Evolutionary conservation across 1,139 yeast species (phyloP), one percentile per base, ranked within the genome.

Genomic region (Saccharomyces hybrid): DNA sequence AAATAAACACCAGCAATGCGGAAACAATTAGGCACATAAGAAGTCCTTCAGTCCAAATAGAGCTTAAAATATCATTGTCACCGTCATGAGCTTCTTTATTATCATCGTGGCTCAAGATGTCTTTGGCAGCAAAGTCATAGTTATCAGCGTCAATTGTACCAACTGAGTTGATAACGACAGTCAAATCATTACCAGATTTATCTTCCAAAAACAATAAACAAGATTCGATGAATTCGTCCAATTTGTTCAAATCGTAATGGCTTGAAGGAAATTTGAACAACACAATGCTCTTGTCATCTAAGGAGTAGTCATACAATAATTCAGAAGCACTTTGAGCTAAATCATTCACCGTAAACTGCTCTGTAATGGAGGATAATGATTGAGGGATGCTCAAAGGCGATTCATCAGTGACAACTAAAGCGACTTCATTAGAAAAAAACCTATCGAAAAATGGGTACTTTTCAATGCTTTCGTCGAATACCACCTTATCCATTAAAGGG

Each of bases 1-100:
- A 73, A 32, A 86, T 74, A 44, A 70, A 71, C 41, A 84, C 56
- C 62, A 86, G 73, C 56, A 83, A 69, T 29, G 76, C 69, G 2
- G 87, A 76, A 14, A 86, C 87, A 51, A 86, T 70, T 55, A 83
- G 70, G 55, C 83, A 76, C 78, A 83, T 81, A 71, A 86, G 78
- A 55, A 86, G 74, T n/a, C 90, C 91, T 52, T 70, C 73, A 9
- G 73, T 70, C 72, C 72, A 70, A 28, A 60, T 57, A 28, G 60
- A 53, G 57, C 71, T 69, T 49, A 66, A 51, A 8, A 56, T 53
- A 47, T 63, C 68, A n/a, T 55, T 55, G 52, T 63, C 59, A 7
- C 53, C 55, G 4, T 50, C 49, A 16, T 47, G 50, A 9, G 50
- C 47, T 28, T 42, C 31, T 12, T 51, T 41, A 8, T 14, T 27